Conservation (phyloP, 78 protist genomes). For the Dictyostelium brefeldianum region DNA sequence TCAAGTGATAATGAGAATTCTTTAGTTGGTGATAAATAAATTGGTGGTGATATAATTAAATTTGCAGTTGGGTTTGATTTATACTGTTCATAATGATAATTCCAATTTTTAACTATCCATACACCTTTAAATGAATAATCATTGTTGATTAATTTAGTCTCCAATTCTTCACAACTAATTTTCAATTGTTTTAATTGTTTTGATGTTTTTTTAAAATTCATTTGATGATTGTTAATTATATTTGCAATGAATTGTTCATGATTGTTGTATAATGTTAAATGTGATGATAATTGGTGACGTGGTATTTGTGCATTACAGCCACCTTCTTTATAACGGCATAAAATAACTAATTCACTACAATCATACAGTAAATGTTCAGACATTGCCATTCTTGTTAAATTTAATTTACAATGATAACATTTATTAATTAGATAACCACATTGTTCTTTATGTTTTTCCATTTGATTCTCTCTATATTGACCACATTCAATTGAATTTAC, state of each 20-base stretch:
- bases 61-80: not conserved
- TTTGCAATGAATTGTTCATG: not conserved
- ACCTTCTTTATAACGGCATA: not conserved
- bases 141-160: not conserved
- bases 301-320: not conserved
- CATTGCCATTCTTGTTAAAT: not conserved
- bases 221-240: not conserved
- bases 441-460: not conserved
- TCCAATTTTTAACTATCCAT: not conserved
- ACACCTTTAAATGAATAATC: not conserved
- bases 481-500: not conserved
- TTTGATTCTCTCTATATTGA: not conserved
- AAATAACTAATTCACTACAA: not conserved
- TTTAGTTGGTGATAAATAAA: not conserved
- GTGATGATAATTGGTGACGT: not conserved
- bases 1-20: not conserved
- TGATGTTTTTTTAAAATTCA: not conserved
- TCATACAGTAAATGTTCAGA: not conserved
- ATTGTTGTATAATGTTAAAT: not conserved
- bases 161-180: not conserved
- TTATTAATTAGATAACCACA: not conserved
- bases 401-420: not conserved
- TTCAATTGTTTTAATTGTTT: not conserved
- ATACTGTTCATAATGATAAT: not conserved
- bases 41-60: conserved; percentile 9